Percentiles rank a stretch among this genome's conserved stretches.
Conservation (phyloP, 2,329 filamentous ascomycete genomes). For the Lachnellula suecica region DNA sequence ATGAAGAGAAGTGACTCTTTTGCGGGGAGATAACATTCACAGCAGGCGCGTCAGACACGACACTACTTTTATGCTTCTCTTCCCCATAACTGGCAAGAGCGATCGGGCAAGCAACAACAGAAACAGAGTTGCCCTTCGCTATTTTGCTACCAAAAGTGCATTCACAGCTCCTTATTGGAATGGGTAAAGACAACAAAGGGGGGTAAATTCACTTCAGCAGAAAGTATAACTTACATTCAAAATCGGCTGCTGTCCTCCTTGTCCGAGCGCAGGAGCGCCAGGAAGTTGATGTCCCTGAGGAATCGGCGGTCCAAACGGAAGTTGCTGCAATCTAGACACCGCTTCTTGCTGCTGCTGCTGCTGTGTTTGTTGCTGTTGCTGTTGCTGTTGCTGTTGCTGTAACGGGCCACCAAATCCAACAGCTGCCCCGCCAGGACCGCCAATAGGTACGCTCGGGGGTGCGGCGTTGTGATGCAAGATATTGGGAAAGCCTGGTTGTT, state of each 20-base stretch:
- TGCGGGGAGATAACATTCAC: too few species aligned
- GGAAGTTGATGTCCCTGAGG: slow-evolving; percentile 32
- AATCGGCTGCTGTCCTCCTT: slow-evolving; percentile 78
- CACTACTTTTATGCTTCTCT: too few species aligned
- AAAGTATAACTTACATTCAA: slow-evolving; percentile 57
- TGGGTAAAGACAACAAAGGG: not conserved
- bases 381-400: slow-evolving; percentile 30
- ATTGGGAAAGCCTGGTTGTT: slow-evolving; percentile 55
- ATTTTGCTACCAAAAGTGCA: not conserved
- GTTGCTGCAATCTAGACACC: slow-evolving; percentile 60
- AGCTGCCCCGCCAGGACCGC: slow-evolving; percentile 57
- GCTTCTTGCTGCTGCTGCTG: slow-evolving; percentile 41
- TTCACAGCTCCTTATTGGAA: not conserved
- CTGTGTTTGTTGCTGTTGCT: slow-evolving; percentile 38
- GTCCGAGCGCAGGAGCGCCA: slow-evolving; percentile 55
- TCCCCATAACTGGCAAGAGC: too few species aligned
- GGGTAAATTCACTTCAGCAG: slow-evolving; percentile 1
- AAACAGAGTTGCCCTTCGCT: too few species aligned
- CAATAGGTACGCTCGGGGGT: slow-evolving; percentile 52
- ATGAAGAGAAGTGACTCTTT: too few species aligned
- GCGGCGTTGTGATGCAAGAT: slow-evolving; percentile 45
- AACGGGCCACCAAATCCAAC: slow-evolving; percentile 68
- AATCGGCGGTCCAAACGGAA: slow-evolving; percentile 51
- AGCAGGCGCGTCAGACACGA: too few species aligned
- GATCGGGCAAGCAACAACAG: too few species aligned